Evolutionary conservation across 805 yeast genomes (phyloP).

Genomic region (Ogataea degrootiae): DNA sequence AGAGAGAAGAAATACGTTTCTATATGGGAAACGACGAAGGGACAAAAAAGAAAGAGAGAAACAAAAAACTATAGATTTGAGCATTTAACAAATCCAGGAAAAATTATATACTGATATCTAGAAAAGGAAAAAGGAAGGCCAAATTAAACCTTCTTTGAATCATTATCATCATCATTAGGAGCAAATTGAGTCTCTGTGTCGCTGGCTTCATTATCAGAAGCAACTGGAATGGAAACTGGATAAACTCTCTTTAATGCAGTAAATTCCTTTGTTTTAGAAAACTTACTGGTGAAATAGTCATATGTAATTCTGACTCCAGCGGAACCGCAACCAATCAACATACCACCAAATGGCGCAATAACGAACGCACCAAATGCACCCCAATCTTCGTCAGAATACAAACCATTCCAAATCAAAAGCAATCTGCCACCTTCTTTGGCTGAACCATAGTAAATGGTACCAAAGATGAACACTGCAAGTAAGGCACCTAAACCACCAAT

Average conservation of each 20-base stretch:
- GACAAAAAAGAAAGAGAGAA: too few species aligned
- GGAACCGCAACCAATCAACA: slow-evolving; percentile 50
- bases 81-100: too few species aligned
- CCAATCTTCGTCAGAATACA: slow-evolving; percentile 78
- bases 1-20: too few species aligned
- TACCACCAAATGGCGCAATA: slow-evolving; percentile 80
- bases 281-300: slow-evolving; percentile 29
- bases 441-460: slow-evolving; percentile 68
- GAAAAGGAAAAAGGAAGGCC: too few species aligned
- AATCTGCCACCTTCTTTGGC: slow-evolving; percentile 77
- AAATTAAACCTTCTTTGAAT: too few species aligned
- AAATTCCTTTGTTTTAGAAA: slow-evolving; percentile 37
- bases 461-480: slow-evolving; percentile 75
- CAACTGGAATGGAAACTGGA: too few species aligned
- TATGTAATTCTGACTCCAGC: slow-evolving; percentile 44
- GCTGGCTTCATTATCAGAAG: too few species aligned
- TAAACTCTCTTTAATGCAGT: slow-evolving; percentile 18
- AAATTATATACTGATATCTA: too few species aligned
- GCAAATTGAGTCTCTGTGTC: too few species aligned
- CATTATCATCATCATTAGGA: too few species aligned
- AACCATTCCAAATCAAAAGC: slow-evolving; percentile 71
- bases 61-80: too few species aligned
- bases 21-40: too few species aligned
- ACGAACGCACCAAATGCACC: slow-evolving; percentile 93
- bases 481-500: slow-evolving; percentile 82